Conservation (phyloP, 192 early-diverging fungal genomes). For the Gryganskiella cystojenkinii region DNA sequence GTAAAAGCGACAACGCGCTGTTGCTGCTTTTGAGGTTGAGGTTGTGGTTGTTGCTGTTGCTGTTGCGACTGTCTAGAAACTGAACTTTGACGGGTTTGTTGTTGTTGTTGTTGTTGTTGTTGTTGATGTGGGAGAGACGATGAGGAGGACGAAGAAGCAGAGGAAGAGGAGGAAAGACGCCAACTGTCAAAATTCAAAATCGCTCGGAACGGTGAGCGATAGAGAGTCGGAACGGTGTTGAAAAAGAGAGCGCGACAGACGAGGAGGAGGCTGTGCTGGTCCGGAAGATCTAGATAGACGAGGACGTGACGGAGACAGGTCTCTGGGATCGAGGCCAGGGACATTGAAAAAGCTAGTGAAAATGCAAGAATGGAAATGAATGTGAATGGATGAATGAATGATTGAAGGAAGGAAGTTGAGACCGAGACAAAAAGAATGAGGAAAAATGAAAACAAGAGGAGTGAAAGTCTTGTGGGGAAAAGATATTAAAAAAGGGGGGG, state of each 20-base stretch:
- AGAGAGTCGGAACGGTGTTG: constrained; percentile 28
- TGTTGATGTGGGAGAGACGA: background rate
- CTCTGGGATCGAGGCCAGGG: constrained; percentile 11
- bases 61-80: too few species aligned
- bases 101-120: background rate
- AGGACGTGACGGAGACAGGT: constrained; percentile 12
- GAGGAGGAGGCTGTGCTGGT: constrained; percentile 47
- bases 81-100: too few species aligned
- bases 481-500: background rate
- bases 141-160: background rate
- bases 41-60: too few species aligned
- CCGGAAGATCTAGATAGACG: constrained; percentile 21
- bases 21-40: background rate
- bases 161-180: background rate
- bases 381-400: background rate
- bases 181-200: constrained; percentile 26
- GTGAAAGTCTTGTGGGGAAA: background rate
- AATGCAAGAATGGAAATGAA: background rate
- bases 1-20: background rate
- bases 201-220: constrained; percentile 39
- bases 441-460: background rate
- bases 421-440: constrained; percentile 2
- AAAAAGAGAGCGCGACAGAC: constrained; percentile 28
- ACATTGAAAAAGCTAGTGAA: constrained; percentile 1
- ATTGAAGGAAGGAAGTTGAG: background rate